phyloP scores from a whole-genome alignment of 305 asterid genomes.

The Fraxinus angustifolia region DNA sequence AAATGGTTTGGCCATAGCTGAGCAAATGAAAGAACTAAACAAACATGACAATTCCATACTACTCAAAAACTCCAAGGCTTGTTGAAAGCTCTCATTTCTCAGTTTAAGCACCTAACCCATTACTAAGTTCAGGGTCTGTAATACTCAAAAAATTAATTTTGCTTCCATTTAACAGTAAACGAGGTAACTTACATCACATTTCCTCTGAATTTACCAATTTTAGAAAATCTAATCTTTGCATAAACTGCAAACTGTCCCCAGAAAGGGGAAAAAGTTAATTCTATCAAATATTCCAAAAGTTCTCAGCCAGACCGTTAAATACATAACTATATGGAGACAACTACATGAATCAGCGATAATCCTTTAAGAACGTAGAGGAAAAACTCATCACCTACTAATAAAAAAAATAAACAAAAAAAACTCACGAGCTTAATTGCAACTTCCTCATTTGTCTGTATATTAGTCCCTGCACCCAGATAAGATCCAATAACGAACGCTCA shows the following conservation, averaged over 20 bases:
- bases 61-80: not conserved
- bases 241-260: not conserved
- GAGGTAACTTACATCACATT: not conserved
- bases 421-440: conserved; percentile 80
- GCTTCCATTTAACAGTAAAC: not conserved
- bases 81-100: not conserved
- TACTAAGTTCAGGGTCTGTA: not conserved
- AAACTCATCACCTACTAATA: not conserved
- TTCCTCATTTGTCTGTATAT: conserved; percentile 67
- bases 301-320: not conserved
- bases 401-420: not conserved
- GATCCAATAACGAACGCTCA: conserved; percentile 22
- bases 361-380: not conserved
- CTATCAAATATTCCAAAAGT: not conserved
- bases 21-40: not conserved
- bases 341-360: not conserved
- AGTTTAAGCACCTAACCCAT: not conserved
- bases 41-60: not conserved
- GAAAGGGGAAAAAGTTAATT: not conserved
- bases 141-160: not conserved
- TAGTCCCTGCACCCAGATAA: conserved; percentile 47
- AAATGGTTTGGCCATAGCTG: not conserved
- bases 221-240: not conserved
- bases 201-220: not conserved
- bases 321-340: conserved; percentile 11